Conservation (phyloP, 2,329 filamentous ascomycete genomes). For the Fusarium tricinctum region DNA sequence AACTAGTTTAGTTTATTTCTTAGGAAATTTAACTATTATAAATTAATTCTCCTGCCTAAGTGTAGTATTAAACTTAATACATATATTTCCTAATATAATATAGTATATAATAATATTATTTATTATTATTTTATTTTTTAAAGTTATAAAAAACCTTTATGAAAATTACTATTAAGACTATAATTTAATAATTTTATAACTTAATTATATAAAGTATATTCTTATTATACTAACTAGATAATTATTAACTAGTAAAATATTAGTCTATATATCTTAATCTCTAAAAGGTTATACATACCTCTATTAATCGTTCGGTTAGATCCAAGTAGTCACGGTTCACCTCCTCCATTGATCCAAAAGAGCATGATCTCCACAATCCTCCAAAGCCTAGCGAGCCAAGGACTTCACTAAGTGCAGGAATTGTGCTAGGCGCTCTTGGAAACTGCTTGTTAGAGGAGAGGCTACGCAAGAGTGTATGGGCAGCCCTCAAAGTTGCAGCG, state of each 20-base stretch:
- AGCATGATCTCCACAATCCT: slow-evolving; percentile 72
- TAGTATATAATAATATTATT: too few relatives aligned
- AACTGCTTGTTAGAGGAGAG: slow-evolving; percentile 69
- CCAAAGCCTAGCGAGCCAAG: slow-evolving; percentile 73
- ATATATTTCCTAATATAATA: too few relatives aligned
- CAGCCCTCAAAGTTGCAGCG: slow-evolving; percentile 69
- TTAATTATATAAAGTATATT: background rate
- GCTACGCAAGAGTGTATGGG: slow-evolving; percentile 71
- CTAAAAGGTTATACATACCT: slow-evolving; percentile 58
- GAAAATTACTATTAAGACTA: too few relatives aligned
- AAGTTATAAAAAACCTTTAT: too few relatives aligned
- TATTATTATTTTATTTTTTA: too few relatives aligned
- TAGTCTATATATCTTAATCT: background rate
- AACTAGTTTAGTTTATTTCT: too few relatives aligned
- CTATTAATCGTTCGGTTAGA: slow-evolving; percentile 72
- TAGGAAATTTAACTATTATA: too few relatives aligned
- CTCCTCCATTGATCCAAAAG: slow-evolving; percentile 61
- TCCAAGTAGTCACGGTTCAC: slow-evolving; percentile 56
- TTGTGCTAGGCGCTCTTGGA: slow-evolving; percentile 62
- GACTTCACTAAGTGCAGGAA: slow-evolving; percentile 64
- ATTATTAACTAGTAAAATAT: background rate
- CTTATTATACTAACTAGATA: background rate
- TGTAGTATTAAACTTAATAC: too few relatives aligned
- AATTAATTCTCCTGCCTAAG: too few relatives aligned
- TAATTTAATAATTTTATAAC: too few relatives aligned